Evolutionary conservation across 768 basidiomycete genomes (phyloP), one percentile per base, ranked within the genome.

Genomic region (Suillus spraguei): DNA sequence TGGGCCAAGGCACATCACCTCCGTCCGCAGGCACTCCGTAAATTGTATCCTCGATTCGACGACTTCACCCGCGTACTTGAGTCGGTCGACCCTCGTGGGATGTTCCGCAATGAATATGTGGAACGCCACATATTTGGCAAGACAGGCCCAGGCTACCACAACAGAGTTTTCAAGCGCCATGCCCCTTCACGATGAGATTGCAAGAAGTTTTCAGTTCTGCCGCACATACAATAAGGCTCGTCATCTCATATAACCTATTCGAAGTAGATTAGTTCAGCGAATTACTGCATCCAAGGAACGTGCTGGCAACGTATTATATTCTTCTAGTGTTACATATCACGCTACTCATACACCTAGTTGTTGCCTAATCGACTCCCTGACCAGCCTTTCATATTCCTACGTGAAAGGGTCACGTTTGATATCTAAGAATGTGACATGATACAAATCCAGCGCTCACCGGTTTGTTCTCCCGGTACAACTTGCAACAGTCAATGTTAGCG

Each of bases 401-500:
- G 38, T 32, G 35, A 42, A 59, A 28, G 24, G 39, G 49, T 60
- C 33, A 33, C 32, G 55, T 60, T 33, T 55, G 36, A 58, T 41
- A 46, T 39, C 13, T 63, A 35, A 52, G 28, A 53, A 16, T 16
- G 39, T 32, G 39, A 7, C 44, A 32, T 42, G 24, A 55, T 55
- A 22, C 14, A 9, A 11, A 46, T 46, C 16, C 50, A 20, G 68
- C 10, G 17, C 82, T 66, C 63, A 86, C 84, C 67, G 81, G 78
- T 64, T 84, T 86, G 74, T 97, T 89, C 67, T 97, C 96, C 64
- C 97, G 85, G 75, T 97, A 98, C 62, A 99, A 80, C 79, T 99
- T 99, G 82, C 95, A 96, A 72, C 95, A 97, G 78, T 97, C 90
- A 66, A 99, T 92, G 78, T 97, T 98, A 59, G 97, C 97, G 22